Percentiles rank a stretch among this genome's conserved stretches.
These are phyloP conservation scores for Sporothrix schenckii DNA, from an alignment of 2,329 filamentous ascomycete genomes.

Conservation along the genomic window DNA sequence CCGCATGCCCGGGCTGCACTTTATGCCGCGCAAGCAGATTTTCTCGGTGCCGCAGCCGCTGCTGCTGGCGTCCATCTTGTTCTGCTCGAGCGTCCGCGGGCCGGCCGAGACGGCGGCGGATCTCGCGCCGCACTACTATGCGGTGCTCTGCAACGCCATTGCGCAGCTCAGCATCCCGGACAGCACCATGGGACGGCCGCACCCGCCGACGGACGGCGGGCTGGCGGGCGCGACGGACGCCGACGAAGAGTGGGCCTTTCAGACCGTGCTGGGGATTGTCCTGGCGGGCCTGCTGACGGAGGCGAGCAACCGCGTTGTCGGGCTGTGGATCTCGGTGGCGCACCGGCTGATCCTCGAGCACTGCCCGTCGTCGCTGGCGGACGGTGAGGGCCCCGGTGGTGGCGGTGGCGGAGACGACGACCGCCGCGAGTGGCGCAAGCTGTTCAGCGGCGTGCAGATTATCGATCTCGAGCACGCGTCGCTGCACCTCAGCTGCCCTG, in stretches of 20 bases:
- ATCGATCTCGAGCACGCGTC: constrained; percentile 36
- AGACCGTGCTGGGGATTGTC: constrained; percentile 35
- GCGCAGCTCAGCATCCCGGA: constrained; percentile 34
- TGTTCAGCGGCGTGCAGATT: constrained; percentile 35
- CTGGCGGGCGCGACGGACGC: background rate
- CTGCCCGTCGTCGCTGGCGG: constrained; percentile 23
- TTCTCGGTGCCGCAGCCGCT: constrained; percentile 50
- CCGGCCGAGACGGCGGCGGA: constrained; percentile 26
- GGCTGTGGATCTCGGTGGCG: constrained; percentile 35
- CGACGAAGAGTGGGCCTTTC: constrained; percentile 36
- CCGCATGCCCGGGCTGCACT: constrained; percentile 51
- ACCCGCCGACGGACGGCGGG: background rate
- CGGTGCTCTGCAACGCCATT: constrained; percentile 34
- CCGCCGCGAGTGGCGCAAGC: constrained; percentile 34
- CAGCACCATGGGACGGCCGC: constrained; percentile 31
- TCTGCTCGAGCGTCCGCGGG: constrained; percentile 42
- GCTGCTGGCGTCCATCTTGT: constrained; percentile 50
- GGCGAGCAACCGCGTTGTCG: constrained; percentile 31
- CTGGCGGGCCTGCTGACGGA: constrained; percentile 34
- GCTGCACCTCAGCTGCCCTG: constrained; percentile 34
- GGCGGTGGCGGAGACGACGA: background rate
- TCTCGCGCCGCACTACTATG: constrained; percentile 35
- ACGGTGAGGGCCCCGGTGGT: background rate
- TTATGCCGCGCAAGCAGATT: constrained; percentile 48
- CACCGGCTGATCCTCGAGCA: constrained; percentile 36